Evolutionary conservation across 192 early-diverging fungal genomes (phyloP), one percentile per base, ranked within the genome.

Genomic region (Podila horticola): DNA sequence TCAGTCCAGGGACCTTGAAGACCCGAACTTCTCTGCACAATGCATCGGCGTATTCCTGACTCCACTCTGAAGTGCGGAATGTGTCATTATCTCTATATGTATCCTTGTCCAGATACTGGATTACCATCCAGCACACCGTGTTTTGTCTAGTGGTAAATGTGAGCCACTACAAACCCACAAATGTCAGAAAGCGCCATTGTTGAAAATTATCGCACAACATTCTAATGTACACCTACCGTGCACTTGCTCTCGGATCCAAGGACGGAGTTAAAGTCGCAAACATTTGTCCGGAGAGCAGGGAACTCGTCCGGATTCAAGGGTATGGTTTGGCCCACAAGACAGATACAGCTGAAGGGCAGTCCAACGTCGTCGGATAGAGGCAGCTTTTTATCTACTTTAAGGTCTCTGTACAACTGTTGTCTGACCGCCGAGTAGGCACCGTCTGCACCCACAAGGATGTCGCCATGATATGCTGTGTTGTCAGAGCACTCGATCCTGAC

Each of bases 121-220:
- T 19, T 4, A 52, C 69, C 69, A 63, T 71, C 61, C 69, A 71
- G 33, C 69, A 71, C 17, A 71, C 36, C 7, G 61, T 63, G 13
- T 63, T 71, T 12, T 51, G 34, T 5, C 17, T 12, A 2, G 61
- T 71, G 1, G 61, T 71, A 20, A 71, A 71, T 22, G 22, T 55
- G 17, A 63, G 30, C 66, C 52, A 58, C 36, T 68, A 38, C n/a
- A 4, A 22, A n/a, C 5, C 6, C 4, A 57, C 2, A 33, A 6
- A 20, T 57, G 26, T 57, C 22, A 57, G 55, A 2, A 5, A 9
- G 3, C 55, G 22, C 2, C 55, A n/a, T 8, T 8, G 33, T 4
- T 61, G 29, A 9, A 24, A 7, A 63, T 20, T 4, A 8, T 11
- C 8, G 5, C 36, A 22, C 45, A 2, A 19, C 19, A 63, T 24